phyloP scores from a whole-genome alignment of 768 basidiomycete genomes.

The Calocybe gangraenosa region DNA sequence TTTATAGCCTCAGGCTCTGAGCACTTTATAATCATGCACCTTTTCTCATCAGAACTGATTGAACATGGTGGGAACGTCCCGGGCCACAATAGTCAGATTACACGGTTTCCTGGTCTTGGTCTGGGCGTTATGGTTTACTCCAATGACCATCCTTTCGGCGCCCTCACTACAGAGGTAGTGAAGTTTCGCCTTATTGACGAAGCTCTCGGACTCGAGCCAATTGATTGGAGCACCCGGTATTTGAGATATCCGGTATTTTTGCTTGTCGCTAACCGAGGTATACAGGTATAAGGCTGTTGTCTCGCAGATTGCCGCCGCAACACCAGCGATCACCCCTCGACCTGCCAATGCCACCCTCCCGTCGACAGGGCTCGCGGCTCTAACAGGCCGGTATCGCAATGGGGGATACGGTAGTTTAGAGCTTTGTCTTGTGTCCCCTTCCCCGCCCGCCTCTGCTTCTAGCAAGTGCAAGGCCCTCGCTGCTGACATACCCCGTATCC shows the following conservation, averaged over 20 bases:
- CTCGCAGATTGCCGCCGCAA: not conserved
- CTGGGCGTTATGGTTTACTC: constrained; percentile 12
- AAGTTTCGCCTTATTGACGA: constrained; percentile 8
- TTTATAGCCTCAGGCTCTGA: no score
- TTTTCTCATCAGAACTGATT: constrained; percentile 10
- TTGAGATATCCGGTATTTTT: not conserved
- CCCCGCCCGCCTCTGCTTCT: not conserved
- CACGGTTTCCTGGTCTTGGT: constrained; percentile 10
- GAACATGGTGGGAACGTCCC: constrained; percentile 19
- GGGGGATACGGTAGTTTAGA: constrained; percentile 11
- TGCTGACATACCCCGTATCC: constrained; percentile 2
- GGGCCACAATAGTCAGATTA: constrained; percentile 20
- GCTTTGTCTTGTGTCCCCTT: constrained; percentile 10
- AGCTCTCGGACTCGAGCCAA: constrained; percentile 10
- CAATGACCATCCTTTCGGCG: constrained; percentile 12
- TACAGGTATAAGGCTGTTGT: not conserved
- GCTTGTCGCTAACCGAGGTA: not conserved
- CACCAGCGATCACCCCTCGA: constrained; percentile 3
- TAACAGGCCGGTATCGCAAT: constrained; percentile 11
- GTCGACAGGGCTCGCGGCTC: not conserved
- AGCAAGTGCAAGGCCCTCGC: constrained; percentile 2
- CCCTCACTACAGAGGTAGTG: not conserved
- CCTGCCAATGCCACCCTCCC: constrained; percentile 5
- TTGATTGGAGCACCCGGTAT: constrained; percentile 11
- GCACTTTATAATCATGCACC: not conserved